These are phyloP conservation scores for Trametes punicea DNA, from an alignment of 768 basidiomycete species.

Conservation along the genomic window DNA sequence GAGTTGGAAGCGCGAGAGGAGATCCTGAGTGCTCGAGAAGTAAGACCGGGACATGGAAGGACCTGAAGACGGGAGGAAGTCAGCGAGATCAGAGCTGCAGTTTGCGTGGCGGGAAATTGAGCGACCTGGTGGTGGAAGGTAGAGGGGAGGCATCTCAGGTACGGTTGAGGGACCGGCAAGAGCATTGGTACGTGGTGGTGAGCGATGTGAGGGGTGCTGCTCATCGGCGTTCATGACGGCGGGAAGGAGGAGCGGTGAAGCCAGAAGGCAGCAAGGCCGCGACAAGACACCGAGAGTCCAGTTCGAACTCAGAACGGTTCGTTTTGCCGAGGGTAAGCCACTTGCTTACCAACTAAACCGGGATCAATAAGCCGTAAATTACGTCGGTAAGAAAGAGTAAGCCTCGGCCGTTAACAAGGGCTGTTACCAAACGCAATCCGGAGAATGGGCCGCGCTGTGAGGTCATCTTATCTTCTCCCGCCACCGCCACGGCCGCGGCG, in stretches of 20 bases:
- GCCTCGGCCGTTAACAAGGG: background rate
- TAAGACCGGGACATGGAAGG: constrained; percentile 34
- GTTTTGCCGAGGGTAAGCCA: background rate
- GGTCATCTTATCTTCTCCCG: constrained; percentile 14
- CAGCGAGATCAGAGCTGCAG: constrained; percentile 10
- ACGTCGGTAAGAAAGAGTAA: too few species aligned
- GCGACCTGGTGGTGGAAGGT: constrained; percentile 34
- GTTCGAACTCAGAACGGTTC: constrained; percentile 20
- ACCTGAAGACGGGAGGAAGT: constrained; percentile 14
- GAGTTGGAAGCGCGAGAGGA: constrained; percentile 68
- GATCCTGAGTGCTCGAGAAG: constrained; percentile 75
- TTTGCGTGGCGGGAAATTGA: constrained; percentile 13
- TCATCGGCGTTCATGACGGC: constrained; percentile 31
- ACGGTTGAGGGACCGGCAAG: constrained; percentile 59
- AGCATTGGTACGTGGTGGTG: constrained; percentile 39
- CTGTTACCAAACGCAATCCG: background rate
- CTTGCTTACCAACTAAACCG: background rate
- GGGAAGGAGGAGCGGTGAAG: constrained; percentile 11
- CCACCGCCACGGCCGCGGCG: constrained; percentile 4
- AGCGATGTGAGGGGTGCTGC: constrained; percentile 9
- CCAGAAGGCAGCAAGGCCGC: constrained; percentile 15
- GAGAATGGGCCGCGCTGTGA: constrained; percentile 9
- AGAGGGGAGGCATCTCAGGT: constrained; percentile 34
- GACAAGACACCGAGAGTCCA: constrained; percentile 13
- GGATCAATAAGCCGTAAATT: background rate